These are phyloP conservation scores for Pleurozium schreberi DNA, from an alignment of 225 moss, liverwort and hornwort species.

Conservation along the genomic window DNA sequence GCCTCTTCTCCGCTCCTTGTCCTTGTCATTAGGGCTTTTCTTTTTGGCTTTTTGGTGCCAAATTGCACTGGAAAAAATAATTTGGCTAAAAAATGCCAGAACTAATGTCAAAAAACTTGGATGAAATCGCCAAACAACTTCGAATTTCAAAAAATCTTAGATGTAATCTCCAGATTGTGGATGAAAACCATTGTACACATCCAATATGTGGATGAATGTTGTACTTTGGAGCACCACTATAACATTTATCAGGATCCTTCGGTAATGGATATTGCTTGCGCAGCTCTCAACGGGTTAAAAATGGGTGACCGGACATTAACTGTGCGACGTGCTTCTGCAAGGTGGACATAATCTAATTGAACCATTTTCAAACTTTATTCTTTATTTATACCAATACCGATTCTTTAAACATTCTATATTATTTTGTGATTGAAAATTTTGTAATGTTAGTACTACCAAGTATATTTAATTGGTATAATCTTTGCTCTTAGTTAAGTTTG, in stretches of 20 bases:
- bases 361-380: neutral
- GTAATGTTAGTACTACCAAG: neutral
- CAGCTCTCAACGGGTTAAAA: conserved; percentile 85
- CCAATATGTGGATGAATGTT: too few relatives aligned
- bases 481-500: neutral
- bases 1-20: too few relatives aligned
- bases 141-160: too few relatives aligned
- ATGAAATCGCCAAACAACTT: too few relatives aligned
- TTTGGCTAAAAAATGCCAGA: too few relatives aligned
- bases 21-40: too few relatives aligned
- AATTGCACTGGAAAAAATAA: too few relatives aligned
- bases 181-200: too few relatives aligned
- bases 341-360: conserved; percentile 22
- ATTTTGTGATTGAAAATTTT: neutral
- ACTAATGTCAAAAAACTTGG: too few relatives aligned
- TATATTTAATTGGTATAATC: neutral
- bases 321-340: conserved; percentile 86
- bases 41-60: too few relatives aligned
- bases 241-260: conserved; percentile 92
- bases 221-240: too few relatives aligned
- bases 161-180: too few relatives aligned
- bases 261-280: conserved; percentile 89
- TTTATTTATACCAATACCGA: neutral
- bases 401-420: neutral
- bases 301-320: conserved; percentile 94